These are phyloP conservation scores for Zasmidium cellare DNA, from an alignment of 2,329 filamentous ascomycete genomes.

Conservation along the genomic window DNA sequence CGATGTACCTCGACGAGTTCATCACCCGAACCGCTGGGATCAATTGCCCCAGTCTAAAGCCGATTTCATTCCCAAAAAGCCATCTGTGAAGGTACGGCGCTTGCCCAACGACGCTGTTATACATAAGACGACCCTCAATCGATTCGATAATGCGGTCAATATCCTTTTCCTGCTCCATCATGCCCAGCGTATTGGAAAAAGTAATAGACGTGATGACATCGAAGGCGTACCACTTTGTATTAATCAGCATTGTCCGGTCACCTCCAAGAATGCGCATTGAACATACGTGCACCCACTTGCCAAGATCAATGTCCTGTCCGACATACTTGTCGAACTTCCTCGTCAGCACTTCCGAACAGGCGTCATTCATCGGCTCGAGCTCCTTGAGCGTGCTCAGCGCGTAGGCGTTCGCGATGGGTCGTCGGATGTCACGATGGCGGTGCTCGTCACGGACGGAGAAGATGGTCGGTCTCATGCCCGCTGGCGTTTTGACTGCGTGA, in stretches of 20 bases:
- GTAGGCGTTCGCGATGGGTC: conserved; percentile 24
- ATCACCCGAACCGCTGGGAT: conserved; percentile 33
- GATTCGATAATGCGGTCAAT: conserved; percentile 17
- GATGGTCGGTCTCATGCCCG: conserved; percentile 25
- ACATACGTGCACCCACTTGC: conserved; percentile 23
- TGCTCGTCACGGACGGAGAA: conserved; percentile 43
- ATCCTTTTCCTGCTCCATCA: conserved; percentile 24
- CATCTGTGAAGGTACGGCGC: not conserved
- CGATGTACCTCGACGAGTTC: conserved; percentile 26
- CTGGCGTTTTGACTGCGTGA: conserved; percentile 16
- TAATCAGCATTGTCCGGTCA: not conserved
- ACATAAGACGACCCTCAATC: conserved; percentile 23
- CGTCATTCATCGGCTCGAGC: conserved; percentile 28
- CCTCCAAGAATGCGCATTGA: not conserved
- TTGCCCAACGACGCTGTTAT: conserved; percentile 13
- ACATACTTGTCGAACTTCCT: conserved; percentile 18
- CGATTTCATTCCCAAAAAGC: not conserved
- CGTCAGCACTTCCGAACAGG: conserved; percentile 22
- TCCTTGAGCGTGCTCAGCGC: conserved; percentile 25
- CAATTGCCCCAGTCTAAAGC: conserved; percentile 24
- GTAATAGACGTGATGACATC: conserved; percentile 27
- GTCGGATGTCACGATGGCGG: conserved; percentile 42
- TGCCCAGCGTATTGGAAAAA: conserved; percentile 22
- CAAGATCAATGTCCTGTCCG: conserved; percentile 24
- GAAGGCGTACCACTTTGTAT: conserved; percentile 22